Evolutionary conservation across 768 basidiomycete species (phyloP), one percentile per base, ranked within the genome.

Genomic region (Lactarius hatsudake): DNA sequence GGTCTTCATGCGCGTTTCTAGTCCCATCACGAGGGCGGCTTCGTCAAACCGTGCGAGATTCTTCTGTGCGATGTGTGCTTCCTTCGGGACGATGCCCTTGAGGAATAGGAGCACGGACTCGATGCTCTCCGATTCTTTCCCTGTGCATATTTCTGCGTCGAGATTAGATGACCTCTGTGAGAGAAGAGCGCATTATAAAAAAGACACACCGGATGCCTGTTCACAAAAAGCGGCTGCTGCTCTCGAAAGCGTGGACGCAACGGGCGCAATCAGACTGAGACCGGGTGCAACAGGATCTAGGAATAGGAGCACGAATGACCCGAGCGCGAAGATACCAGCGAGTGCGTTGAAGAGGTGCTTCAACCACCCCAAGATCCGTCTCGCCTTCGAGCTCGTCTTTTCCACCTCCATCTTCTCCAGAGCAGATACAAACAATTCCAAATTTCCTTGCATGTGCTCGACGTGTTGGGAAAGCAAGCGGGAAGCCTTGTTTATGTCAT

Each of bases 341-440:
- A 64, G 62, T 26, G 34, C 62, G 53, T 55, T 48, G 53, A 67
- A 63, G 20, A 67, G 28, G 23, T 38, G 3, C 13, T 56, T 60
- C 51, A 67, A 55, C 62, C 66, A 67, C 10, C 59, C 62, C 42
- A 60, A 34, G 42, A 67, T 60, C 7, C 53, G 40, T 59, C 12
- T 26, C 26, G 36, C 34, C 17, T 12, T 48, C 15, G 62, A 38
- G 7, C 3, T 54, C 32, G 64, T 56, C 62, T 38, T 63, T 26
- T 20, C 20, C 53, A 48, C 62, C 51, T 60, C 42, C 59, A 63
- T 28, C 34, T 64, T 42, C 62, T 67, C 66, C 20, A 67, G 53
- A 1, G 51, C n/a, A 20, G 58, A 43, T 2, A 28, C 26, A 2
- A 28, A 28, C 26, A 28, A 28, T 2, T 4, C 17, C 26, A 67